Conservation (phyloP, 371 early-diverging fungal species). For the Mortierella sp. region DNA sequence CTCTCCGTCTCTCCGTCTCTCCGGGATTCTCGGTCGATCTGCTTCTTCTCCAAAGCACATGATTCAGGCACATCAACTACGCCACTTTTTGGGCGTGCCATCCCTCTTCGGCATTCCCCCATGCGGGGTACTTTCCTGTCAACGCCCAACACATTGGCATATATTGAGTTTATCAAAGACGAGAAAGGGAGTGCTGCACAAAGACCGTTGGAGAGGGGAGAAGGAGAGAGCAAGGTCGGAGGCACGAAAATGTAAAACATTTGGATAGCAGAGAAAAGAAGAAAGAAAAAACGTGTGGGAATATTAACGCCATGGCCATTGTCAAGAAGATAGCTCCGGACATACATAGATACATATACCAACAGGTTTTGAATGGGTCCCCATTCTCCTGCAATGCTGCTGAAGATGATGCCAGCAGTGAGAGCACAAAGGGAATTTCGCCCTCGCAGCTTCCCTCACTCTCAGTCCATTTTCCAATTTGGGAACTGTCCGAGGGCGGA, state of each 20-base stretch:
- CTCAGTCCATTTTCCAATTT: neutral
- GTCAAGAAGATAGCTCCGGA: neutral
- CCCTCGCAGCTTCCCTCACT: neutral
- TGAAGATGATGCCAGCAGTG: neutral
- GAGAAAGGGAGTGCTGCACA: neutral
- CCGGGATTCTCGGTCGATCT: neutral
- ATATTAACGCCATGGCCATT: constrained; percentile 8
- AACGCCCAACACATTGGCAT: neutral
- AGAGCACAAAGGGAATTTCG: neutral
- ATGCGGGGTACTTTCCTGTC: constrained; percentile 12
- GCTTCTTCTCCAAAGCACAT: neutral
- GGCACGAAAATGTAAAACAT: constrained; percentile 8
- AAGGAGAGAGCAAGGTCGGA: neutral
- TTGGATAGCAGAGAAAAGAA: neutral
- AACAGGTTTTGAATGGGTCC: neutral
- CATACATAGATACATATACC: neutral
- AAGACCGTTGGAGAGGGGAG: neutral
- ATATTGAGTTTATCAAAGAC: neutral
- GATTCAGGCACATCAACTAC: neutral
- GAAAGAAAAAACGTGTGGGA: neutral
- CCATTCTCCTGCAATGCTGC: neutral
- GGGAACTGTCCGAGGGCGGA: constrained; percentile 16
- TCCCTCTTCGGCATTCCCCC: neutral
- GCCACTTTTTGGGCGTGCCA: neutral
- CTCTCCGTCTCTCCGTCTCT: neutral